These are phyloP conservation scores for Forsythia suspensa DNA, from an alignment of 257 asterid genomes.

Conservation along the genomic window DNA sequence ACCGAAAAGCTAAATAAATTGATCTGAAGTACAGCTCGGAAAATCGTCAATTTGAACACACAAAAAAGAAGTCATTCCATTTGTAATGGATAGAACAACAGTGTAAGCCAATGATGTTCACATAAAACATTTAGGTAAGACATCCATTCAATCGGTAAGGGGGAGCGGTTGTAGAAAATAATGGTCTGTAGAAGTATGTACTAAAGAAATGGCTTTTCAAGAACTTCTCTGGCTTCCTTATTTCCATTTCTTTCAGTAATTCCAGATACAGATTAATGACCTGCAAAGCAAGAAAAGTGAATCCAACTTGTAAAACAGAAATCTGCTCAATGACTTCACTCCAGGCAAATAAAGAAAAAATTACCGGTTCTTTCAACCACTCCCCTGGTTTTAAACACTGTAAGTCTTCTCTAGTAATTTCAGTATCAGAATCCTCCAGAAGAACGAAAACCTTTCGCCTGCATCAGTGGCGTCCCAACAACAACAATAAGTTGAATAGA, in stretches of 20 bases:
- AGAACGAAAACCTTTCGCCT: conserved; percentile 60
- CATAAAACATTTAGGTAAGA: conserved; percentile 43
- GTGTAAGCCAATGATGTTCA: no score
- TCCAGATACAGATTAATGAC: conserved; percentile 83
- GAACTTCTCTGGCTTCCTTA: conserved; percentile 70
- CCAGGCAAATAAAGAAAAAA: conserved; percentile 1
- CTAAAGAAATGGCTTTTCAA: conserved; percentile 83
- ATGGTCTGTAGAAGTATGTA: conserved; percentile 64
- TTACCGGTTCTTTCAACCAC: conserved; percentile 92
- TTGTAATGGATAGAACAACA: no score
- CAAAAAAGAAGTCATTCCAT: no score
- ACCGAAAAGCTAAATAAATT: no score
- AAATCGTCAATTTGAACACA: no score
- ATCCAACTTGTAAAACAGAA: no score
- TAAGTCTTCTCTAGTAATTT: conserved; percentile 62
- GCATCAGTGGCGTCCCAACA: conserved; percentile 13
- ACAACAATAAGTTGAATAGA: background rate
- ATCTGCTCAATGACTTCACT: background rate
- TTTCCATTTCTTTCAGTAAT: conserved; percentile 82
- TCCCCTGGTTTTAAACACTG: conserved; percentile 65
- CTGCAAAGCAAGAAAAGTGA: conserved; percentile 36
- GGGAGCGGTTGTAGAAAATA: no score
- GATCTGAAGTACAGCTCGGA: no score
- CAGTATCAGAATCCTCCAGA: conserved; percentile 67
- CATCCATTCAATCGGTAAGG: no score